Evolutionary conservation across 352 stramenopile species (phyloP), one percentile per base, ranked within the genome.

Genomic region (Aphanomyces euteiches): DNA sequence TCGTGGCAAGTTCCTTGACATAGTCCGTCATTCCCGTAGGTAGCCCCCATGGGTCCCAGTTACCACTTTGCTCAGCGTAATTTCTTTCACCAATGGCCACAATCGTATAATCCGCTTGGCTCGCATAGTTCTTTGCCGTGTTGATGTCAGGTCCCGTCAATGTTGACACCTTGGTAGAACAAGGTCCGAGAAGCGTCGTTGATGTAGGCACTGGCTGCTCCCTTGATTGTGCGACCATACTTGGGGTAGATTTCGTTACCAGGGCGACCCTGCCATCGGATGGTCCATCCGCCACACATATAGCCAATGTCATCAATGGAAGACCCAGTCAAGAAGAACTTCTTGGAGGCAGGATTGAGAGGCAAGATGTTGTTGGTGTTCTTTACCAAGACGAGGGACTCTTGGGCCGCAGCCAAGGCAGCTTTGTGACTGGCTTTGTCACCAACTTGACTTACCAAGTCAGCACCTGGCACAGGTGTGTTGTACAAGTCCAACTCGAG

Each of bases 191-290:
- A 61, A 19, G 54, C 5, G 3, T 47, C 74, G 39, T 75, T 66
- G 10, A 73, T 57, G 48, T 75, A 47, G 41, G 60, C 68, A 40
- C 74, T 34, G 73, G 89, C 71, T 0, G 81, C 80, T 0, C 80
- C 87, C 39, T 87, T 72, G 56, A 82, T 85, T 36, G 92, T 73
- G 8, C 82, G 85, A 19, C 85, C 70, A 2, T 85, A 84, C 41
- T 93, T 86, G 4, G 83, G 83, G 64, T 85, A 84, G 69, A 87
- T 74, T 1, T 47, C 74, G 69, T 90, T 90, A 0, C 82, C 82
- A 3, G 80, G 83, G n/a, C 84, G 78, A 3, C 88, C 90, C 78
- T 96, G 89, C 90, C 90, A 97, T 38, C 87, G 78, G 53, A 94
- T 75, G 2, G 87, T 86, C 90, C 90, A 97, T 21, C 82, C 84